Base-by-base conservation (phyloP, 148 eudicot genomes). In the Rhododendron ovatum region DNA sequence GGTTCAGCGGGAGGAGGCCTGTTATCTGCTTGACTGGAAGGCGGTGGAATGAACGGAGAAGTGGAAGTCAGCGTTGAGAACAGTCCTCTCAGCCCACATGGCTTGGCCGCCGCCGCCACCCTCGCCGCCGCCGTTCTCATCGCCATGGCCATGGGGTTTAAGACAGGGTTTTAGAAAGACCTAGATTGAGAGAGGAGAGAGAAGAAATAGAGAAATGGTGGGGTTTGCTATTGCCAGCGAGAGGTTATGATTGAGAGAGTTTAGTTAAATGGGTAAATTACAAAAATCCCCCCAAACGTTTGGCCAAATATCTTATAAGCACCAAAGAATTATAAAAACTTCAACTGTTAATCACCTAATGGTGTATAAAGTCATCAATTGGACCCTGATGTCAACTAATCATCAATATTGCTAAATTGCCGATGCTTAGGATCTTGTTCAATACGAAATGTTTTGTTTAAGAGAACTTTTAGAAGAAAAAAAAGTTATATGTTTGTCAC, bases 1-100 rank as follows among this genome's bases (percentile, higher is more conserved):
- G 93, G 93, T 17, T 91, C 93, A 57, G 90, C 90, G 0, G 85
- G 83, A 75, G 89, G 90, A 11, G 88, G 87, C 88, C 84, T 88
- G 71, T n/a, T 65, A 35, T 85, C 86, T 7, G 88, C 50, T 33
- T 85, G 85, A 57, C 50, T 51, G 7, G 86, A 13, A 55, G 85
- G 88, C 17, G 91, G 88, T 2, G 71, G 86, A 82, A 28, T 57
- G 61, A 91, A 90, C 33, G 90, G 89, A 4, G 86, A 87, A 43
- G 84, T 82, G 1, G 90, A 81, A 30, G 85, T 63, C 0, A 86
- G 18, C n/a, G 90, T 83, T 0, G 89, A 87, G 76, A 75, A 90
- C 15, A 91, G 82, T 80, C 87, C 91, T 85, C 89, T 85, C 1
- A 88, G 82, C 43, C 89, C 86, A 30, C 86, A 63, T 0, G 74